phyloP scores from a whole-genome alignment of 2,329 filamentous ascomycete genomes.

The Cercospora citrullina region DNA sequence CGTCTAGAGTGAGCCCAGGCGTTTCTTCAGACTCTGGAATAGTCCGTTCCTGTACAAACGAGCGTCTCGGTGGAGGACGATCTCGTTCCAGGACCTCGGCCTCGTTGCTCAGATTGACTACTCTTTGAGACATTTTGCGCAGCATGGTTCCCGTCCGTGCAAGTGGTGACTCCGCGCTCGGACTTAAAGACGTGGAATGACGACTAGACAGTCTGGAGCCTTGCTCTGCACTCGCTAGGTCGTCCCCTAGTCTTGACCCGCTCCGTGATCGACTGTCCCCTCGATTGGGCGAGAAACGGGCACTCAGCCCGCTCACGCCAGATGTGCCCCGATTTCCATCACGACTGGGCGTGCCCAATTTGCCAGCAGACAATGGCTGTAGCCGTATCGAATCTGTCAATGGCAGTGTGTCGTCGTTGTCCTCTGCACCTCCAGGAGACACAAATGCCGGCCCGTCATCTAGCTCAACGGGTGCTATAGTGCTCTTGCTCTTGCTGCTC shows the following conservation, averaged over 20 bases:
- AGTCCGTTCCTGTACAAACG: constrained; percentile 40
- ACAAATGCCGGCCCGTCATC: constrained; percentile 57
- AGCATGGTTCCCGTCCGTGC: constrained; percentile 53
- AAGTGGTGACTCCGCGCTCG: constrained; percentile 49
- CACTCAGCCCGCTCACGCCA: constrained; percentile 48
- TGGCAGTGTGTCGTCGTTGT: constrained; percentile 60
- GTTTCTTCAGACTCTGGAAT: constrained; percentile 7
- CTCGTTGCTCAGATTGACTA: constrained; percentile 96
- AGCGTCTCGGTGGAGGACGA: constrained; percentile 63
- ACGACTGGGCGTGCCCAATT: constrained; percentile 43
- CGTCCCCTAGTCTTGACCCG: constrained; percentile 58
- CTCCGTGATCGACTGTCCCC: constrained; percentile 41
- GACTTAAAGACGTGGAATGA: constrained; percentile 45
- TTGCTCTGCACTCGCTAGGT: constrained; percentile 60
- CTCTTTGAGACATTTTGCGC: constrained; percentile 86
- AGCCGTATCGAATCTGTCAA: constrained; percentile 59
- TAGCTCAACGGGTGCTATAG: constrained; percentile 50
- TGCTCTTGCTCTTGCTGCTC: constrained; percentile 28
- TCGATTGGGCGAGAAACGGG: constrained; percentile 52
- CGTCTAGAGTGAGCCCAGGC: constrained; percentile 27
- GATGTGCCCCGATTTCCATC: constrained; percentile 47
- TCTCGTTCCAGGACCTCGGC: constrained; percentile 80
- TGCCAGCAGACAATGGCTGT: constrained; percentile 57
- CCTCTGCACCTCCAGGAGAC: constrained; percentile 43
- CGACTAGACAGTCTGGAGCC: constrained; percentile 46